Conservation (phyloP, 768 basidiomycete species). For the Suillus clintonianus region DNA sequence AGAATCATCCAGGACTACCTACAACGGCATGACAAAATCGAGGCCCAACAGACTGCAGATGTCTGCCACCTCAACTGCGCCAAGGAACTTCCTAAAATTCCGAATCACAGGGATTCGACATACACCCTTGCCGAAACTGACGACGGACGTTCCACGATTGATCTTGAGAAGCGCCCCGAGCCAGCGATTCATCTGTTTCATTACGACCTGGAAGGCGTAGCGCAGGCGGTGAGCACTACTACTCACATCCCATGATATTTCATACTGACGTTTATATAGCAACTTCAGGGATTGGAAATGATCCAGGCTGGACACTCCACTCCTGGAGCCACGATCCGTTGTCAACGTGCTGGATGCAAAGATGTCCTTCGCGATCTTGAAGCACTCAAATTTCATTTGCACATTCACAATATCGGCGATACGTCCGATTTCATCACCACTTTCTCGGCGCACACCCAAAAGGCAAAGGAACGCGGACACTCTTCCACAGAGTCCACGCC, state of each 20-base stretch:
- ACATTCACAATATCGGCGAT: constrained; percentile 57
- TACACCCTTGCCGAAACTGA: constrained; percentile 19
- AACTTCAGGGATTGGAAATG: constrained; percentile 27
- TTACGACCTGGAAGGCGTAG: constrained; percentile 38
- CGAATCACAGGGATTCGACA: constrained; percentile 28
- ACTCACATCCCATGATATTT: constrained; percentile 4
- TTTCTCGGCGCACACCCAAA: not conserved
- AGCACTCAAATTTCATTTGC: constrained; percentile 53
- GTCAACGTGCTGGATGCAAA: constrained; percentile 46
- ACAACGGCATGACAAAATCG: not conserved
- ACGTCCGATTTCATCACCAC: not conserved
- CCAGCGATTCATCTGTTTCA: constrained; percentile 36
- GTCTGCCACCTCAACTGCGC: not conserved
- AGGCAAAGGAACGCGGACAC: not conserved
- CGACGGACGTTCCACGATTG: constrained; percentile 21
- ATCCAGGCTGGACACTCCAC: constrained; percentile 25
- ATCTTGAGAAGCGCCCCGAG: constrained; percentile 33
- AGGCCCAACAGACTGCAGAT: not conserved
- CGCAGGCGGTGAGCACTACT: constrained; percentile 39
- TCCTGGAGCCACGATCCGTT: constrained; percentile 38
- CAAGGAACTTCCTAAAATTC: constrained; percentile 18
- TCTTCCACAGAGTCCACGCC: not conserved
- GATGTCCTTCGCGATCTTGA: constrained; percentile 44
- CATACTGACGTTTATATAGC: constrained; percentile 11
- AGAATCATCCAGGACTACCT: constrained; percentile 8